Evolutionary conservation across 1,284 basidiomycete genomes (phyloP).

Genomic region (Rugosomyces carneus): DNA sequence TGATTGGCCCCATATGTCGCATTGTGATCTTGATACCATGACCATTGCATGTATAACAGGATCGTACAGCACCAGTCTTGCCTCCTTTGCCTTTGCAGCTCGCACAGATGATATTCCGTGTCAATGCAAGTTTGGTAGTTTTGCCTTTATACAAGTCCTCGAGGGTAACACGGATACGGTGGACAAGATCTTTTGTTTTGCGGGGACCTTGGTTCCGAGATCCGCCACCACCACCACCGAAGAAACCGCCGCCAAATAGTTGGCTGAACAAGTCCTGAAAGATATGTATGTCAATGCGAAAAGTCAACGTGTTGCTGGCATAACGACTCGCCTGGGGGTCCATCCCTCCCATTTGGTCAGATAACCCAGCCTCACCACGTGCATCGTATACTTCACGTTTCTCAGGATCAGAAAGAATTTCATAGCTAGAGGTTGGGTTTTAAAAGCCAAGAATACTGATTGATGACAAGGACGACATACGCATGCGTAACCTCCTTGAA

Average conservation of each 20-base stretch:
- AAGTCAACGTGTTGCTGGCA: constrained; percentile 19
- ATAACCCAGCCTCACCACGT: constrained; percentile 89
- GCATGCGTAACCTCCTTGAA: constrained; percentile 99
- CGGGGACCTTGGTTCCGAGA: constrained; percentile 74
- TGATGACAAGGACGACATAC: constrained; percentile 40
- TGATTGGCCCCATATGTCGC: constrained; percentile 98
- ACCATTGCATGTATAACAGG: constrained; percentile 79
- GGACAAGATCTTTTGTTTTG: constrained; percentile 97
- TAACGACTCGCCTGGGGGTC: constrained; percentile 70
- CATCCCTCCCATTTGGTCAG: constrained; percentile 90
- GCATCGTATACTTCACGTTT: constrained; percentile 87
- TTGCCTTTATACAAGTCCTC: constrained; percentile 99
- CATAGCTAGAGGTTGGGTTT: constrained; percentile 56
- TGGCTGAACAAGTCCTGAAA: constrained; percentile 93
- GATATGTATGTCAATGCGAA: constrained; percentile 9
- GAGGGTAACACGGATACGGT: constrained; percentile 92
- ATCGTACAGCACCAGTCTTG: constrained; percentile 90
- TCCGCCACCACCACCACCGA: constrained; percentile 52
- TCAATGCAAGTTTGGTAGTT: constrained; percentile 95
- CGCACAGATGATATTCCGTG: constrained; percentile 89
- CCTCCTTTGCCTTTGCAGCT: constrained; percentile 97
- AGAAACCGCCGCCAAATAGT: constrained; percentile 64
- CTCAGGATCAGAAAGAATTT: constrained; percentile 87
- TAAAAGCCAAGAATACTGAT: not conserved
- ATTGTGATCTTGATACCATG: constrained; percentile 90